These are phyloP conservation scores for Eragrostis tef DNA, from an alignment of 202 grass and related monocot genomes.

Conservation along the genomic window DNA sequence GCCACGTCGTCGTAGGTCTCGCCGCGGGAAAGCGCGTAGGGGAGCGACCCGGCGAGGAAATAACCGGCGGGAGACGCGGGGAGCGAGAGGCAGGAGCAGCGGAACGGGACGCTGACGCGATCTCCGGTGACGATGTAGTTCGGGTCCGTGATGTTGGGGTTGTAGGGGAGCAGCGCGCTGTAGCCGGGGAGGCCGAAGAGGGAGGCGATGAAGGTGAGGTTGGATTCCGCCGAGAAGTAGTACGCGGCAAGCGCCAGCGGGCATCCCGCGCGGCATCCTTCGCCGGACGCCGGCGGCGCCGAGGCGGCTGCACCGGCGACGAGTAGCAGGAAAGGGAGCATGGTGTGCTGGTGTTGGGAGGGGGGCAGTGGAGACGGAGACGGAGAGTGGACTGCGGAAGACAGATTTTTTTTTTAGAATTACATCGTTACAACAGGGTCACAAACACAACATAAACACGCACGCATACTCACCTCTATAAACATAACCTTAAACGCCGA, in stretches of 20 bases:
- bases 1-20: slow-evolving; percentile 46
- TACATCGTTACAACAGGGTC: too few species aligned
- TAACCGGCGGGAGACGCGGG: slow-evolving; percentile 21
- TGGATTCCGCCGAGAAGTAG: slow-evolving; percentile 38
- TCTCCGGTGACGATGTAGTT: slow-evolving; percentile 35
- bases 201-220: slow-evolving; percentile 53
- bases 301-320: background rate
- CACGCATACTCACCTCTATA: too few species aligned
- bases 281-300: background rate
- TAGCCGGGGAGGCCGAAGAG: slow-evolving; percentile 44
- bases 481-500: too few species aligned
- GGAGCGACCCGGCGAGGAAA: slow-evolving; percentile 61
- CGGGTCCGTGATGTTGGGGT: slow-evolving; percentile 42
- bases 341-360: background rate
- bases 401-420: too few species aligned
- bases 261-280: slow-evolving; percentile 46
- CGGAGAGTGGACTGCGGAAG: background rate
- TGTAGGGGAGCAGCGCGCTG: slow-evolving; percentile 47
- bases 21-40: slow-evolving; percentile 18
- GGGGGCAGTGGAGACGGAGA: background rate
- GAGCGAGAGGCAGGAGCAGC: slow-evolving; percentile 58
- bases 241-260: slow-evolving; percentile 64
- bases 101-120: slow-evolving; percentile 53
- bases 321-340: slow-evolving; percentile 4
- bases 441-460: too few species aligned